Evolutionary conservation across 805 yeast genomes (phyloP), one percentile per base, ranked within the genome.

Genomic region (Nakazawaea molendinolei): DNA sequence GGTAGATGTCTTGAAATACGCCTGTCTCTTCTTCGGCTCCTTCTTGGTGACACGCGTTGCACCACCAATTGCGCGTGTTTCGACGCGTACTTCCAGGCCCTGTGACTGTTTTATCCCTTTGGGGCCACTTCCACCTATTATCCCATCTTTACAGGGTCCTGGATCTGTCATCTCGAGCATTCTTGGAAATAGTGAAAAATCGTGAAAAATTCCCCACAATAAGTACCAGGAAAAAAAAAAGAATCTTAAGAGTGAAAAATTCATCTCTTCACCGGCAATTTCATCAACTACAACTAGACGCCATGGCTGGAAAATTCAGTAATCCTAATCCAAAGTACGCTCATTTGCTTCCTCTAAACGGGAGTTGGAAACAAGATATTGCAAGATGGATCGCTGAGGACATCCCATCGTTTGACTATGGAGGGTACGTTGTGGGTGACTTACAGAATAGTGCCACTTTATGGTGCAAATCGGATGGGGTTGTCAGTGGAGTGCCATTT

Each of bases 351-450:
- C 95, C 97, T 0, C 60, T 67, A 5, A 75, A 73, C 38, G 94
- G 95, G 3, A 65, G 63, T 33, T 90, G 97, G 97, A 86, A 78
- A 52, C 73, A 71, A 34, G 79, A 79, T 42, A 75, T 90, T 43
- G 75, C 86, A 8, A 67, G 63, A 29, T 89, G 86, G 79, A 63
- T 89, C 10, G 65, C 73, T 5, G 97, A 89, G 51, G 97, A 89
- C 50, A 90, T 84, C 12, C 97, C 97, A 1, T 76, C 94, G 0
- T 90, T 90, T 49, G 97, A 89, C 56, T 83, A 79, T 49, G 97
- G 97, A 23, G 97, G 96, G 2, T 86, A 63, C 50, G 97, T 90
- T 2, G 97, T 90, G n/a, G 97, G 97, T 9, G 69, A 71, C 36
- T 79, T 69, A 29, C 46, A 47, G 3, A 82, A 85, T 50, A 65